Percentiles rank a stretch among this genome's conserved stretches.
These are phyloP conservation scores for Tylopilus balloui DNA, from an alignment of 768 basidiomycete genomes.

Conservation along the genomic window DNA sequence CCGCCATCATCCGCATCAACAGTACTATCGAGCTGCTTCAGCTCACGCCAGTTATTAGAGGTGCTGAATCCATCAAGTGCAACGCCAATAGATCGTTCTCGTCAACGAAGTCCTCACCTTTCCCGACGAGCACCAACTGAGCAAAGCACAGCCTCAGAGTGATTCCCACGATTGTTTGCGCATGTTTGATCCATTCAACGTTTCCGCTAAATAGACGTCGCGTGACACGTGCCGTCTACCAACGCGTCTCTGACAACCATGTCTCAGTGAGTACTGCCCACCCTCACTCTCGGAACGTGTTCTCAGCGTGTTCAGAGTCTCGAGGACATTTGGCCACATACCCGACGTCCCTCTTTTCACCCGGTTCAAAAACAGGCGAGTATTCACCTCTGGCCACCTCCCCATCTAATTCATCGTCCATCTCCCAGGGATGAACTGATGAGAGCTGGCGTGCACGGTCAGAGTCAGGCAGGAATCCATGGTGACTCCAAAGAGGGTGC, in stretches of 20 bases:
- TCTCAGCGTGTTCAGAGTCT: constrained; percentile 4
- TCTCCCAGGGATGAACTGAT: constrained; percentile 19
- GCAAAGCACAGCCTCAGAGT: background rate
- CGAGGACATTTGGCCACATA: constrained; percentile 30
- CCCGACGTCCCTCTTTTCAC: constrained; percentile 17
- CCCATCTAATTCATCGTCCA: background rate
- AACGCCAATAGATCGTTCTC: too few species aligned
- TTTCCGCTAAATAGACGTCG: constrained; percentile 5
- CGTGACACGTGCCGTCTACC: background rate
- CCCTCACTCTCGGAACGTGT: background rate
- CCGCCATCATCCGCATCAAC: constrained; percentile 8
- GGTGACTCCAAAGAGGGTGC: constrained; percentile 31
- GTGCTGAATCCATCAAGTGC: too few species aligned
- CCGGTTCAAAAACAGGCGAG: constrained; percentile 21
- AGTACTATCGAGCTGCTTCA: background rate
- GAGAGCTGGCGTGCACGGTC: constrained; percentile 33
- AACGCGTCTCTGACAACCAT: constrained; percentile 14
- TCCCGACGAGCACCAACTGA: background rate
- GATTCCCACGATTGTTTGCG: constrained; percentile 12
- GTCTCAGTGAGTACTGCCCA: constrained; percentile 12
- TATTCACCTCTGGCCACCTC: background rate
- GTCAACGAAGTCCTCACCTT: too few species aligned
- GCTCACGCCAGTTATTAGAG: background rate
- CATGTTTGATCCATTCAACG: background rate
- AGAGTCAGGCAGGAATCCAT: constrained; percentile 36